Evolutionary conservation across 78 protist species (phyloP).

Genomic region (Chrysochromulina parva): DNA sequence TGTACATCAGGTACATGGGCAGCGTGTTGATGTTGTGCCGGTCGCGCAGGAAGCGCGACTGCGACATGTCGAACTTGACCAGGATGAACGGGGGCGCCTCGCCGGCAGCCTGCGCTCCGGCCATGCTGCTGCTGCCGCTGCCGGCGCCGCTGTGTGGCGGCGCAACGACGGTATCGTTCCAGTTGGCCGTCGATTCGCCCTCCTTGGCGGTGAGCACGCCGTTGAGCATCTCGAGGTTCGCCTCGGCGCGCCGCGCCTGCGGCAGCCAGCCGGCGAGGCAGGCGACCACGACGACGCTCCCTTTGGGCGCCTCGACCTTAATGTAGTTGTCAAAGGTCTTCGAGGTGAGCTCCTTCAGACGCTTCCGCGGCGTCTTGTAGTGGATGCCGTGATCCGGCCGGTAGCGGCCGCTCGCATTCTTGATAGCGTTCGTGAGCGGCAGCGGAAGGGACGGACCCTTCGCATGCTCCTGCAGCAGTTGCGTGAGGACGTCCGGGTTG

Average conservation of each 20-base stretch:
- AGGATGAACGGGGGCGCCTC: not conserved
- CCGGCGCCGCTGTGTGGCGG: too few relatives aligned
- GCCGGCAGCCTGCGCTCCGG: not conserved
- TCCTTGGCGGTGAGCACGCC: not conserved
- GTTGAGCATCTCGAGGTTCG: not conserved
- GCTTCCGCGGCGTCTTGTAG: not conserved
- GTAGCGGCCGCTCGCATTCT: not conserved
- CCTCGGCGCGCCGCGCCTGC: not conserved
- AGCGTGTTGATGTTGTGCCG: not conserved
- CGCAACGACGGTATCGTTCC: too few relatives aligned
- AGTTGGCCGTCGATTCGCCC: too few relatives aligned
- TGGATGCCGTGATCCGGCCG: not conserved
- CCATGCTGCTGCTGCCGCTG: too few relatives aligned
- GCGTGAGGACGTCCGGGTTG: not conserved
- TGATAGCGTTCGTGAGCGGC: not conserved
- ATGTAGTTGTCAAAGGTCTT: not conserved
- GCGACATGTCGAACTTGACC: not conserved
- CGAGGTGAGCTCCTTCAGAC: not conserved
- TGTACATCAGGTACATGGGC: slow-evolving; percentile 9
- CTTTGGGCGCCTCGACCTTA: not conserved
- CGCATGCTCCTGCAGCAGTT: not conserved
- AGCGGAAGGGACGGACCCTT: not conserved
- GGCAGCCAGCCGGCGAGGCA: slow-evolving; percentile 13
- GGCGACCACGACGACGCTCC: not conserved
- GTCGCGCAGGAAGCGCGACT: not conserved